A percentile compares a stretch with the other conserved stretches of the same genome.
phyloP scores from a whole-genome alignment of 768 basidiomycete genomes.

The Phlebiopsis flavidoalba region DNA sequence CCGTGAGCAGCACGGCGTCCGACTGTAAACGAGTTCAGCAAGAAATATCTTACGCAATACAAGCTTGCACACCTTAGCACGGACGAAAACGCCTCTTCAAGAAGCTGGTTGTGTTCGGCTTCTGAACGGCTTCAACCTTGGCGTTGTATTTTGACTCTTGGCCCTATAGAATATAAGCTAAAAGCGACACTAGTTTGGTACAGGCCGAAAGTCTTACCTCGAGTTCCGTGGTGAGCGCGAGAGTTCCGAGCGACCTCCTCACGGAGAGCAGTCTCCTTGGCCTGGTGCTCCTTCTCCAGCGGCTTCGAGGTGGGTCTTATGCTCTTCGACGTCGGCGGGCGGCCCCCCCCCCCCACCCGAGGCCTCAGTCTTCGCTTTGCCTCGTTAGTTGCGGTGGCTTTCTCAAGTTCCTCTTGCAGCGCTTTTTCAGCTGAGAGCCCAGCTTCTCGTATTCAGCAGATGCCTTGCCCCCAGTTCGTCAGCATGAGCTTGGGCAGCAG shows the following conservation, averaged over 20 bases:
- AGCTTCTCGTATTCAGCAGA: constrained; percentile 32
- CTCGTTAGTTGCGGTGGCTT: constrained; percentile 42
- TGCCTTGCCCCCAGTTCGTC: constrained; percentile 38
- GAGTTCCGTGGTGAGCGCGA: constrained; percentile 56
- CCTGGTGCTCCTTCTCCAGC: constrained; percentile 41
- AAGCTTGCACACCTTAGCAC: constrained; percentile 54
- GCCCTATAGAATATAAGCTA: constrained; percentile 37
- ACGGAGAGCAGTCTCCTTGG: constrained; percentile 46
- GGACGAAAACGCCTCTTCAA: constrained; percentile 71
- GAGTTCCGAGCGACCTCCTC: constrained; percentile 52
- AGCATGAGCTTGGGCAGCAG: constrained; percentile 38
- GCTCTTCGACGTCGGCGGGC: constrained; percentile 42
- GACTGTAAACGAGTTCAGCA: constrained; percentile 34
- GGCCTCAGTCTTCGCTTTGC: constrained; percentile 40
- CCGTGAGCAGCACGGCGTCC: constrained; percentile 66
- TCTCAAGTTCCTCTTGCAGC: constrained; percentile 43
- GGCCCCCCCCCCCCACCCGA: no score
- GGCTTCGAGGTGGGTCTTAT: constrained; percentile 47
- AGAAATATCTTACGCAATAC: not conserved
- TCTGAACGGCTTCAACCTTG: constrained; percentile 61
- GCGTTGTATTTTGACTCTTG: constrained; percentile 66
- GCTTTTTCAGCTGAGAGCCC: constrained; percentile 39
- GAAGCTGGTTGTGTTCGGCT: constrained; percentile 54
- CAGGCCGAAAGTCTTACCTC: constrained; percentile 47
- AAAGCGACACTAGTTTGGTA: not conserved